Conservation (phyloP, 2,329 filamentous ascomycete species). For the Pestalotiopsis sp. region DNA sequence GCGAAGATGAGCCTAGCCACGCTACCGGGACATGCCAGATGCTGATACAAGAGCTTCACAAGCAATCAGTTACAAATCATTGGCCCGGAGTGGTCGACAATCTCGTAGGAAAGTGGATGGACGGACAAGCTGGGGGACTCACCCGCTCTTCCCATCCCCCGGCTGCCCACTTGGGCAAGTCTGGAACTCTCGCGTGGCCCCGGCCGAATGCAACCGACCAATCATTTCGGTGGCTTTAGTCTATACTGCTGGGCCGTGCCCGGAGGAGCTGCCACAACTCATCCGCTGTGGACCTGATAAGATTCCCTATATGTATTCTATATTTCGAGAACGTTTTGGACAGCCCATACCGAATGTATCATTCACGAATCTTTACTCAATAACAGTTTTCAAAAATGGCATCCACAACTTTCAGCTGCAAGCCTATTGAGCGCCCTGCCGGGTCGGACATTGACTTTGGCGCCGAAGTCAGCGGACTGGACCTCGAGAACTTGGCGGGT, state of each 20-base stretch:
- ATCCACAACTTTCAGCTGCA: not conserved
- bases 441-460: constrained; percentile 58
- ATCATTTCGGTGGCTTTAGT: not conserved
- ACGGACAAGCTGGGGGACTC: not conserved
- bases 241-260: not conserved
- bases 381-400: not conserved
- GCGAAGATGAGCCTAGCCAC: not conserved
- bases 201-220: not conserved
- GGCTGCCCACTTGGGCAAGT: not conserved
- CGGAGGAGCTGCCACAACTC: not conserved
- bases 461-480: constrained; percentile 56
- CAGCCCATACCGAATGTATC: not conserved
- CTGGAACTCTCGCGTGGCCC: not conserved
- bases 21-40: not conserved
- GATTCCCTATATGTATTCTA: not conserved
- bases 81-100: not conserved
- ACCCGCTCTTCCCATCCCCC: not conserved
- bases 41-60: not conserved
- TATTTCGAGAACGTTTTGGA: not conserved
- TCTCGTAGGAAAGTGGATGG: not conserved
- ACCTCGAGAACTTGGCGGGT: constrained; percentile 65
- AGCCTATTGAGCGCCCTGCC: constrained; percentile 34
- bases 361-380: not conserved
- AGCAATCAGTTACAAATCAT: not conserved
- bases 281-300: not conserved